Evolutionary conservation across 768 basidiomycete genomes (phyloP).

Genomic region (Hysterangium stoloniferum): DNA sequence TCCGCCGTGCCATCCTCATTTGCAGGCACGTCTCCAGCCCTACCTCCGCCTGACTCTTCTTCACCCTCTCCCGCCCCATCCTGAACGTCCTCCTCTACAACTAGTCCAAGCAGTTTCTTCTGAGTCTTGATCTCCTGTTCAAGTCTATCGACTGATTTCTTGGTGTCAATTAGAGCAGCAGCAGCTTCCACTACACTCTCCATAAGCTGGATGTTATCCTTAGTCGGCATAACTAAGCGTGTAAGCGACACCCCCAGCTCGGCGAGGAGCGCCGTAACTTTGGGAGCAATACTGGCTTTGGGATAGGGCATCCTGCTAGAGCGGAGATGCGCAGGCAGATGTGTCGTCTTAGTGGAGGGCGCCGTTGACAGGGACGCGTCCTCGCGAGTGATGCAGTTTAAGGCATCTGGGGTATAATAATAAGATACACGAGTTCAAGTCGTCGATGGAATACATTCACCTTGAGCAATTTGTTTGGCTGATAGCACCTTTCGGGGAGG

Average conservation of each 20-base stretch:
- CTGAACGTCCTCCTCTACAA: slow-evolving; percentile 35
- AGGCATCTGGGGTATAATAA: slow-evolving; percentile 56
- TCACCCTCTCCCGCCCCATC: not conserved
- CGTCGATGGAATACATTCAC: slow-evolving; percentile 27
- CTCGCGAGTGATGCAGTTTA: slow-evolving; percentile 66
- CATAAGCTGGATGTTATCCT: slow-evolving; percentile 64
- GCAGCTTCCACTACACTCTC: slow-evolving; percentile 71
- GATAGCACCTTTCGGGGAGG: slow-evolving; percentile 34
- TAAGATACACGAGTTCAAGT: not conserved
- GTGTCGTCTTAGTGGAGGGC: slow-evolving; percentile 65
- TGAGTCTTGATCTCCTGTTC: slow-evolving; percentile 69
- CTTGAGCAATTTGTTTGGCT: slow-evolving; percentile 51
- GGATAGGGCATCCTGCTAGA: slow-evolving; percentile 79
- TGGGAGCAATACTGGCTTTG: slow-evolving; percentile 64
- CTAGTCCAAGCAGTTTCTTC: slow-evolving; percentile 25
- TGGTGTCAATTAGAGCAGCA: slow-evolving; percentile 74
- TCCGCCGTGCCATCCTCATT: slow-evolving; percentile 3
- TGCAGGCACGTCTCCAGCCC: slow-evolving; percentile 6
- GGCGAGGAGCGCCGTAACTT: slow-evolving; percentile 65
- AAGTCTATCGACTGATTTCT: slow-evolving; percentile 76
- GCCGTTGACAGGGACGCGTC: slow-evolving; percentile 43
- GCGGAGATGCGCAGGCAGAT: slow-evolving; percentile 75
- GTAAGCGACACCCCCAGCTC: slow-evolving; percentile 70
- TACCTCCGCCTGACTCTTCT: slow-evolving; percentile 10
- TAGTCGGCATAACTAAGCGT: slow-evolving; percentile 91